Base-by-base conservation (phyloP, 2,329 filamentous ascomycete species). In the Calonectria fujianensis region DNA sequence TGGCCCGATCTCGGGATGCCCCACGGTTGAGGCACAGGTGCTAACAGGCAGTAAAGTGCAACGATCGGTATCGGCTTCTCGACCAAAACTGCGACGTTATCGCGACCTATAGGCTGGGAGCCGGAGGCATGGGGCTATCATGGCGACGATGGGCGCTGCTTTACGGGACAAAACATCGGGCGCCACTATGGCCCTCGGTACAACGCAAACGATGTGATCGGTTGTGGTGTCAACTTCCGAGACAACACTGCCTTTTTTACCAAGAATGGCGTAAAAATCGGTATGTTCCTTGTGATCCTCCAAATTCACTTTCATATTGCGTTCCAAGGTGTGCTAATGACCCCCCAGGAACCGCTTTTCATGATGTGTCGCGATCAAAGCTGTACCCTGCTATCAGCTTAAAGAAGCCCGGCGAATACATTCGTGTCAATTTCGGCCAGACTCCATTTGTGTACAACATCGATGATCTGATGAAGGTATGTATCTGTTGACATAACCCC, bases 371-470 rank as follows among this genome's bases (percentile, higher is more conserved):
- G 52, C 87, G 89, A 75, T 89, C 90, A 14, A 90, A 91, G 81
- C 83, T 95, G n/a, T 96, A 93, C 82, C 92, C 92, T 27, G 87
- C 89, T 0, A 86, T 94, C 31, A 92, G 92, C n/a, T 86, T 94
- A 68, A 94, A 93, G 82, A 93, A 90, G 81, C 84, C 88, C 0
- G 91, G 91, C 57, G 92, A 94, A 80, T 88, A 91, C 77, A 83
- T 94, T 73, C 85, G 88, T 74, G 90, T 88, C 77, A 94, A 94
- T 81, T 94, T 94, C 85, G 92, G 92, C 61, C 91, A 93, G 84
- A 91, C 90, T 69, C 94, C 94, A 4, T 98, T 98, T 84, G 90
- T 95, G 57, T 99, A 94, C 85, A 95, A 98, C 83, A 98, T 99
- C 79, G 95, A 98, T 84, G 91, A 91, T 74, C 91, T 97, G 89